Conservation (phyloP, 805 yeast species). For the Teunomyces stri region DNA sequence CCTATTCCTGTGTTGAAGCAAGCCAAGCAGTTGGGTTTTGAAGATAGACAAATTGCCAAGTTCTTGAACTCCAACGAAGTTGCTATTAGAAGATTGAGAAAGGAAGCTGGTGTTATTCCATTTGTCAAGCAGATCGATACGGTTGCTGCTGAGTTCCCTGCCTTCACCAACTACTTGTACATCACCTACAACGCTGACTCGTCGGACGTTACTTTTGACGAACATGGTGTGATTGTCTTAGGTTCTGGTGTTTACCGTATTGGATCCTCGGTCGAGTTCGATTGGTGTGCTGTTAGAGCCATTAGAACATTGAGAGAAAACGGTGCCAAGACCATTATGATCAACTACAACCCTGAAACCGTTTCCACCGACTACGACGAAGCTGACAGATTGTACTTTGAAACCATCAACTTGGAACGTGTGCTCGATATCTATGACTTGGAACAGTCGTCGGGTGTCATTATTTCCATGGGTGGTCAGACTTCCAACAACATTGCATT, state of each 20-base stretch:
- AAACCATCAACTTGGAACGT: constrained; percentile 90
- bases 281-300: constrained; percentile 99
- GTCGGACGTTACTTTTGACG: constrained; percentile 84
- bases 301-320: constrained; percentile 87
- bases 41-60: constrained; percentile 93
- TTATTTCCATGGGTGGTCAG: constrained; percentile 98
- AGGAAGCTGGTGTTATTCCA: constrained; percentile 83
- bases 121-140: constrained; percentile 97
- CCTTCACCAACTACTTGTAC: constrained; percentile 89
- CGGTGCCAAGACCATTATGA: constrained; percentile 90
- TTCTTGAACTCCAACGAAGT: constrained; percentile 87
- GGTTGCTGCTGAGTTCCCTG: constrained; percentile 99
- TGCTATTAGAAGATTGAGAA: constrained; percentile 85
- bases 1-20: constrained; percentile 65
- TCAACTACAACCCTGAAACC: constrained; percentile 97
- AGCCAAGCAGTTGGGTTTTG: constrained; percentile 96
- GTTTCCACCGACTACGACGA: constrained; percentile 99
- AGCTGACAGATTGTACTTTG: constrained; percentile 94
- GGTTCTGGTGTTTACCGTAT: constrained; percentile 99
- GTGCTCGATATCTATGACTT: constrained; percentile 92
- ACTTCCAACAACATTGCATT: constrained; percentile 95
- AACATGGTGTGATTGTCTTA: constrained; percentile 90
- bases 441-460: constrained; percentile 87
- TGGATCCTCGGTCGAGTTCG: constrained; percentile 98
- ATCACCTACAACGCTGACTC: constrained; percentile 91